Percentiles rank a stretch among this genome's conserved stretches.
Evolutionary conservation across 139 green algal genomes (phyloP).

Genomic region (Haematococcus lacustris): DNA sequence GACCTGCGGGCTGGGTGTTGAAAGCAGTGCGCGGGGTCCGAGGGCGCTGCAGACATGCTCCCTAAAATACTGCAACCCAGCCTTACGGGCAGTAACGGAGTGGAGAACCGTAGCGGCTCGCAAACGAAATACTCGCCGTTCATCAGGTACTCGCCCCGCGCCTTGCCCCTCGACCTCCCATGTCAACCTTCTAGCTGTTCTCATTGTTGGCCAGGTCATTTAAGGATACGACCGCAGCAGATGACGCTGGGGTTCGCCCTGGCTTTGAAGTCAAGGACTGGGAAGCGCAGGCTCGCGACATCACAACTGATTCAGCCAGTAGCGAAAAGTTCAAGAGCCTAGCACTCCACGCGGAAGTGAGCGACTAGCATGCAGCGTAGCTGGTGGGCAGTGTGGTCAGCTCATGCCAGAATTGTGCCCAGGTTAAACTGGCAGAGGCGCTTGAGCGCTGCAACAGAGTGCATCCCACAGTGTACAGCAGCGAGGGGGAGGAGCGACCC

Average conservation of each 20-base stretch:
- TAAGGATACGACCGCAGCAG: background rate
- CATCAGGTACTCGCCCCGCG: background rate
- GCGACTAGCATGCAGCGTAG: background rate
- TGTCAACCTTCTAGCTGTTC: background rate
- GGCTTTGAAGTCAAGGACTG: slow-evolving; percentile 24
- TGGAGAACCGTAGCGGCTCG: background rate
- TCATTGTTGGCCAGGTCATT: background rate
- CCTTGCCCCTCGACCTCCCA: background rate
- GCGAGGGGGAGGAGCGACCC: slow-evolving; percentile 30
- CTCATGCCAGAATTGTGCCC: background rate
- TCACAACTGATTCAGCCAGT: slow-evolving; percentile 15
- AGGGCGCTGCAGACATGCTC: background rate
- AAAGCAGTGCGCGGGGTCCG: too few species aligned
- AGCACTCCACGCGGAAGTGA: slow-evolving; percentile 44
- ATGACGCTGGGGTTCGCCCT: too few species aligned
- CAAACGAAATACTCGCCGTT: background rate
- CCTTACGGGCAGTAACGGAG: background rate
- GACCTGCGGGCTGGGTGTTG: too few species aligned
- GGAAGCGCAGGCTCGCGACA: slow-evolving; percentile 24
- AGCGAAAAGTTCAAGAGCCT: slow-evolving; percentile 44
- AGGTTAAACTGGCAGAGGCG: slow-evolving; percentile 45
- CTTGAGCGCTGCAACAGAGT: slow-evolving; percentile 40
- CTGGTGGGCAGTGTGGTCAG: background rate
- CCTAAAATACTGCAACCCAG: background rate
- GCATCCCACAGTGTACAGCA: slow-evolving; percentile 15